Conservation (phyloP, 108 stramenopile species). For the Fistulifera solaris region DNA sequence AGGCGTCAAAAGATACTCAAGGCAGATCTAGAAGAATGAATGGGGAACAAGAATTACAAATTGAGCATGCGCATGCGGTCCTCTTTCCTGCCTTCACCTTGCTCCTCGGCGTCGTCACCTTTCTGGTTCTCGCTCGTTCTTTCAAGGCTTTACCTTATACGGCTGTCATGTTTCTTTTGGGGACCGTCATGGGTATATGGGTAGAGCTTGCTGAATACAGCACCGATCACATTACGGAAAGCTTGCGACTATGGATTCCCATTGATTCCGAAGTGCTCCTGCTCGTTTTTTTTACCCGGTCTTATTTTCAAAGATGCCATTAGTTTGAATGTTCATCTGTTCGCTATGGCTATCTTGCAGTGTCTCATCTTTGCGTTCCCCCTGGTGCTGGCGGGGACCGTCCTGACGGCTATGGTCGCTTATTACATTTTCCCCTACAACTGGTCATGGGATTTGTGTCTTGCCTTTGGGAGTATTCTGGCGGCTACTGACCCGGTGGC, state of each 20-base stretch:
- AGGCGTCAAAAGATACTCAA: too few species aligned
- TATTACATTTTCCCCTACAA: slow-evolving; percentile 56
- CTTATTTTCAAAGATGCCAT: slow-evolving; percentile 78
- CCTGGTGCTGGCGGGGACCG: slow-evolving; percentile 49
- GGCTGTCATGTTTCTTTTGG: slow-evolving; percentile 66
- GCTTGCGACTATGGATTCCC: slow-evolving; percentile 34
- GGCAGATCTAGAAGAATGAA: too few species aligned
- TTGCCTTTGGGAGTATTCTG: slow-evolving; percentile 84
- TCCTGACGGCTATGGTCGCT: slow-evolving; percentile 45
- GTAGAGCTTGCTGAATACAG: slow-evolving; percentile 3
- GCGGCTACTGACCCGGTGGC: slow-evolving; percentile 92
- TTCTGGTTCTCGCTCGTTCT: slow-evolving; percentile 30
- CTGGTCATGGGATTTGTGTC: slow-evolving; percentile 47
- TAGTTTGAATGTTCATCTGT: slow-evolving; percentile 60
- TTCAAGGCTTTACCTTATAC: slow-evolving; percentile 49
- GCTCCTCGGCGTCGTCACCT: slow-evolving; percentile 36
- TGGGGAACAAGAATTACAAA: slow-evolving; percentile 24
- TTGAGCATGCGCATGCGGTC: slow-evolving; percentile 33
- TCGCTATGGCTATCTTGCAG: slow-evolving; percentile 37
- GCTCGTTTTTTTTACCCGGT: slow-evolving; percentile 79
- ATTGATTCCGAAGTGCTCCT: slow-evolving; percentile 74
- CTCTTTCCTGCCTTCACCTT: slow-evolving; percentile 44
- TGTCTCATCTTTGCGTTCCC: slow-evolving; percentile 78
- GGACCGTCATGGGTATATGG: slow-evolving; percentile 38
- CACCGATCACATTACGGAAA: slow-evolving; percentile 18